A percentile compares a stretch with the other conserved stretches of the same genome.
Evolutionary conservation across 331 rosid genomes (phyloP).

Genomic region (Dryas integrifolia): DNA sequence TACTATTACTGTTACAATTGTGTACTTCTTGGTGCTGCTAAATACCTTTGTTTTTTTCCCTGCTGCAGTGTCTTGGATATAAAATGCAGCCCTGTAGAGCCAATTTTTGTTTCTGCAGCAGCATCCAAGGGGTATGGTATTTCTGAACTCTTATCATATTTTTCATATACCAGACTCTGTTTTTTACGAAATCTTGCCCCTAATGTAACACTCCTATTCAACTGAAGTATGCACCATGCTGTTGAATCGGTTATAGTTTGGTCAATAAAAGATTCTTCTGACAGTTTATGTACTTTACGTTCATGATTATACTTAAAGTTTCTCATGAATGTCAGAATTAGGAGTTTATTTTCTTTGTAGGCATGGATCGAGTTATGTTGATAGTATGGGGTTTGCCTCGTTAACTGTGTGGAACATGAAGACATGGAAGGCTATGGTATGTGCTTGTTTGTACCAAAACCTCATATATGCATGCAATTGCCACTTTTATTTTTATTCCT

Average conservation of each 20-base stretch:
- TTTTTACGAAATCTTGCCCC: neutral
- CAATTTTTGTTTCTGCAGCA: constrained; percentile 90
- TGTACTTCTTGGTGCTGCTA: constrained; percentile 16
- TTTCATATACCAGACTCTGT: neutral
- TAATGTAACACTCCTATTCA: neutral
- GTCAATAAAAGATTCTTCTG: neutral
- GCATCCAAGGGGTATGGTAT: constrained; percentile 75
- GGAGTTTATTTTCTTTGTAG: constrained; percentile 41
- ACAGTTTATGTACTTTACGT: too few relatives aligned
- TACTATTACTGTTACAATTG: neutral
- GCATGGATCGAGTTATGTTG: constrained; percentile 50
- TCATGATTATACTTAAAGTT: neutral
- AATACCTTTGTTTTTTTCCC: constrained; percentile 18
- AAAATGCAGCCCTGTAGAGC: constrained; percentile 96
- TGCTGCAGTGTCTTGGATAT: constrained; percentile 82
- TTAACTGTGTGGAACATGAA: constrained; percentile 97
- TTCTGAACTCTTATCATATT: constrained; percentile 10
- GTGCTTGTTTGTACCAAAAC: constrained; percentile 35
- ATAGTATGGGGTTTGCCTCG: constrained; percentile 74
- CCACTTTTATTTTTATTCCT: constrained; percentile 23
- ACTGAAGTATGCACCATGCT: neutral
- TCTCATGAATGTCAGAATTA: constrained; percentile 19
- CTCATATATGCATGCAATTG: constrained; percentile 7
- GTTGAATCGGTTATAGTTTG: neutral
- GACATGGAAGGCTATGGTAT: constrained; percentile 90